Evolutionary conservation across 176 grass and related monocot genomes (phyloP).

Genomic region (Panicum miliaceum): DNA sequence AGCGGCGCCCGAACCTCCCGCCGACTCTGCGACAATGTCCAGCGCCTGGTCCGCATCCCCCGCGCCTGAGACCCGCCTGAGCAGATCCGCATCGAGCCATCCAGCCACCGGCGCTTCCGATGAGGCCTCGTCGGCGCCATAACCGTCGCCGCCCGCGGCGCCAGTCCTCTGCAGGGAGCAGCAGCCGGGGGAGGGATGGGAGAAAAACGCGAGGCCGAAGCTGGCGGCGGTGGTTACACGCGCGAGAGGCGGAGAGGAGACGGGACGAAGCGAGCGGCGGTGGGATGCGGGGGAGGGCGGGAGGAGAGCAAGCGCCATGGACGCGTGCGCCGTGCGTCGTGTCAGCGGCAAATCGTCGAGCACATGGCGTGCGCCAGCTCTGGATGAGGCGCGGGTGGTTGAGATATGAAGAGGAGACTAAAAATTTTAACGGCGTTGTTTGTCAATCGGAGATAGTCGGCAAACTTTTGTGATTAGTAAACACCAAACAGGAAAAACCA

Average conservation of each 20-base stretch:
- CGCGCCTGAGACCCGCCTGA: constrained; percentile 46
- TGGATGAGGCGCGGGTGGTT: constrained; percentile 62
- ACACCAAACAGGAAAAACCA: too few species aligned
- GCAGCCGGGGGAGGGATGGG: constrained; percentile 5
- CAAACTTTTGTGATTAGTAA: too few species aligned
- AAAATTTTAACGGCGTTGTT: not conserved
- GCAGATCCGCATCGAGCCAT: constrained; percentile 50
- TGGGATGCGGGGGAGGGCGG: constrained; percentile 50
- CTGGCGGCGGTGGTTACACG: not conserved
- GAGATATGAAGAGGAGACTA: not conserved
- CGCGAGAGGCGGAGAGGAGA: not conserved
- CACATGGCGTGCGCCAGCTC: constrained; percentile 23
- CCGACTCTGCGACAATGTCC: constrained; percentile 52
- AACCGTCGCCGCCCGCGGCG: constrained; percentile 34
- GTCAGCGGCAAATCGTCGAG: constrained; percentile 41
- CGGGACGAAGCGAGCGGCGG: constrained; percentile 12
- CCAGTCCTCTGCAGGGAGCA: constrained; percentile 34
- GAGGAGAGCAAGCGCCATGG: constrained; percentile 63
- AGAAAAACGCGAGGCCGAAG: constrained; percentile 22
- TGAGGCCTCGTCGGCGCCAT: constrained; percentile 27
- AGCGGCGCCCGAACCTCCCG: constrained; percentile 15
- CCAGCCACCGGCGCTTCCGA: constrained; percentile 27
- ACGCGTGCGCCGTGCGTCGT: constrained; percentile 30
- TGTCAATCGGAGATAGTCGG: too few species aligned
- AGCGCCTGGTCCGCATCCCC: constrained; percentile 61